Conservation (phyloP, 352 stramenopile genomes). For the Phytophthora citricola region DNA sequence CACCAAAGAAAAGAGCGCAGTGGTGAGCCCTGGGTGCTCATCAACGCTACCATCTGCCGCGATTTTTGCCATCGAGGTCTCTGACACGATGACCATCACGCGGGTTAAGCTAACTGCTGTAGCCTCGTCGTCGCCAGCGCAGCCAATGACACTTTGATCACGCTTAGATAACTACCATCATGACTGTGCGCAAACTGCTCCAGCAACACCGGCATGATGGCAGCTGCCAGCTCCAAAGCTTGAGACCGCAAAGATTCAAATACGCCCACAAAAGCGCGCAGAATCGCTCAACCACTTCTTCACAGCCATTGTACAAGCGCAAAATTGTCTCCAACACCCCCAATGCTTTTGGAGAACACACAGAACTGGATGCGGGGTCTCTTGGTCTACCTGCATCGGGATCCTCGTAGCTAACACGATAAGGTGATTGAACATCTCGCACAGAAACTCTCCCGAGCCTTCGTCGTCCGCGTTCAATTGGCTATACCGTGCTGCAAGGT, state of each 20-base stretch:
- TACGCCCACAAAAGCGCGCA: conserved; percentile 62
- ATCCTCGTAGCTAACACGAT: conserved; percentile 62
- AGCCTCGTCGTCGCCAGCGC: conserved; percentile 65
- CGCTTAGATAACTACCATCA: conserved; percentile 65
- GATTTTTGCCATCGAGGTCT: conserved; percentile 67
- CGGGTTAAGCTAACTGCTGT: conserved; percentile 64
- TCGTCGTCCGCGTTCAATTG: conserved; percentile 58
- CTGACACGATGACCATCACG: conserved; percentile 67
- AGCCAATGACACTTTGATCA: conserved; percentile 79
- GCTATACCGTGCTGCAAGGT: conserved; percentile 55
- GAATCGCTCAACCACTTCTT: conserved; percentile 67
- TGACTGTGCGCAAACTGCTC: conserved; percentile 68
- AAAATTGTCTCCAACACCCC: conserved; percentile 61
- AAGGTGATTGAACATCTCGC: conserved; percentile 67
- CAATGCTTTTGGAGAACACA: conserved; percentile 67
- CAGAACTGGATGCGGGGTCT: conserved; percentile 62
- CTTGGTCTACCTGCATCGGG: conserved; percentile 69
- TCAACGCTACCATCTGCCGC: conserved; percentile 55
- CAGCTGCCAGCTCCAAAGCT: conserved; percentile 64
- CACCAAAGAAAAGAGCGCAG: conserved; percentile 66
- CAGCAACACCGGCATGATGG: conserved; percentile 68
- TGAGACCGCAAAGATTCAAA: conserved; percentile 71
- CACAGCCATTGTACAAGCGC: conserved; percentile 51
- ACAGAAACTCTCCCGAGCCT: conserved; percentile 57
- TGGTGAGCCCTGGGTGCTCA: conserved; percentile 55